Percentiles rank a stretch among this genome's conserved stretches.
Evolutionary conservation across 179 eudicot genomes (phyloP).

Genomic region (Carnegiea gigantea): DNA sequence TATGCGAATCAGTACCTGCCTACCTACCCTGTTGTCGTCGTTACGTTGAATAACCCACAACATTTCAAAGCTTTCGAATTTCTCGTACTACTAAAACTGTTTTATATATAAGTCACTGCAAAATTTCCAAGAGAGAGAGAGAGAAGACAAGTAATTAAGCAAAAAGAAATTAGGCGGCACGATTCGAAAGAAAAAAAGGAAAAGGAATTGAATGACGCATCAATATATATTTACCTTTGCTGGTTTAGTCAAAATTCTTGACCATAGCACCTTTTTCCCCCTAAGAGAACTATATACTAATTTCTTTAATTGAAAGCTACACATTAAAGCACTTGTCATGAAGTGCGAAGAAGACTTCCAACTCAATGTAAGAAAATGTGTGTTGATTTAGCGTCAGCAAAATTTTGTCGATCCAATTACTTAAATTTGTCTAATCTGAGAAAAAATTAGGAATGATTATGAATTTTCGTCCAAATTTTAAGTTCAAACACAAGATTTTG

Average conservation of each 20-base stretch:
- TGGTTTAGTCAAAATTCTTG: not conserved
- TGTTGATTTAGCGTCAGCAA: no score
- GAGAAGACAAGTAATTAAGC: not conserved
- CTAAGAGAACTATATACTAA: no score
- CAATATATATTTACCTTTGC: not conserved
- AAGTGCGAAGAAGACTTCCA: no score
- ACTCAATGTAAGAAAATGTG: not conserved
- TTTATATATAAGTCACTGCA: not conserved
- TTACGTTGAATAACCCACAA: not conserved
- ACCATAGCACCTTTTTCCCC: no score
- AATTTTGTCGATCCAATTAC: no score
- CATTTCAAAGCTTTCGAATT: not conserved
- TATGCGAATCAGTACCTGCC: slow-evolving; percentile 16
- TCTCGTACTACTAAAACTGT: not conserved
- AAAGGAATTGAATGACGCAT: not conserved
- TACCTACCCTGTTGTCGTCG: slow-evolving; percentile 25
- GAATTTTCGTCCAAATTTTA: no score
- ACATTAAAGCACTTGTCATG: no score
- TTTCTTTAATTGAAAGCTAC: no score
- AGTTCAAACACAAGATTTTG: no score
- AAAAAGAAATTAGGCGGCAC: not conserved
- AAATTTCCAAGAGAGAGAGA: not conserved
- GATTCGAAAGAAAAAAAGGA: not conserved
- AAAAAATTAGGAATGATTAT: no score
- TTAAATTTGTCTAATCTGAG: no score